A percentile compares a stretch with the other conserved stretches of the same genome.
Conservation (phyloP, 176 grass and related monocot genomes). For the Triticum monococcum region DNA sequence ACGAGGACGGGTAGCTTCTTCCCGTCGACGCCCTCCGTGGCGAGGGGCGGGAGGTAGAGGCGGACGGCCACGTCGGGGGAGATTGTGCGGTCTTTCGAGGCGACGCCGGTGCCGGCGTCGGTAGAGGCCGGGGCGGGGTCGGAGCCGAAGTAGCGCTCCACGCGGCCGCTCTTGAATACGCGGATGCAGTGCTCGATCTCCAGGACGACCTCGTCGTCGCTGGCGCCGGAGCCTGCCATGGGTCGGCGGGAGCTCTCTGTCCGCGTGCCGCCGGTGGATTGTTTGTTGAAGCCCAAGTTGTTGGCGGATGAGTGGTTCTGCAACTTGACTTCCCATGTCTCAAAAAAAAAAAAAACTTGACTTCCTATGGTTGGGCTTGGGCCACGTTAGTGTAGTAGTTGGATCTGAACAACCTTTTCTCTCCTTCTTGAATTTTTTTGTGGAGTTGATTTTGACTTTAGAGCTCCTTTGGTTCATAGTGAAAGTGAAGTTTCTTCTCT, state of each 20-base stretch:
- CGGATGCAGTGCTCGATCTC: slow-evolving; percentile 46
- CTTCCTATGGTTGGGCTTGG: slow-evolving; percentile 3
- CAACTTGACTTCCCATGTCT: not conserved
- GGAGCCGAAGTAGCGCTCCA: slow-evolving; percentile 47
- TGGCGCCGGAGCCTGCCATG: slow-evolving; percentile 35
- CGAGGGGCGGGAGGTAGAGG: slow-evolving; percentile 49
- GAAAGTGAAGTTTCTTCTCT: too few relatives aligned
- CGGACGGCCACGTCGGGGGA: slow-evolving; percentile 37
- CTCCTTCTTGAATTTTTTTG: not conserved
- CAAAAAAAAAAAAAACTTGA: not conserved
- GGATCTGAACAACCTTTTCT: not conserved
- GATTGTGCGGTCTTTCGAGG: slow-evolving; percentile 50
- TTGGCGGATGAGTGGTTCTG: slow-evolving; percentile 4
- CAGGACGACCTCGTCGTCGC: slow-evolving; percentile 44
- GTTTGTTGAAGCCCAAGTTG: not conserved
- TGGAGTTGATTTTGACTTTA: not conserved
- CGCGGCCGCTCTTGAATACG: slow-evolving; percentile 56
- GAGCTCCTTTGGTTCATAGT: too few relatives aligned
- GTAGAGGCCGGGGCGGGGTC: slow-evolving; percentile 44
- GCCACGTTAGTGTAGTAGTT: not conserved
- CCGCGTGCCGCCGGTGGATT: not conserved
- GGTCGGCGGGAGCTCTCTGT: not conserved
- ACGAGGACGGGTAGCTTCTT: slow-evolving; percentile 50
- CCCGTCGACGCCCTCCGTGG: not conserved
- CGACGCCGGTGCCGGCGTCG: slow-evolving; percentile 38